Evolutionary conservation across 208 protist species (phyloP), one percentile per base, ranked within the genome.

Genomic region (Wallacemonas collosoma): DNA sequence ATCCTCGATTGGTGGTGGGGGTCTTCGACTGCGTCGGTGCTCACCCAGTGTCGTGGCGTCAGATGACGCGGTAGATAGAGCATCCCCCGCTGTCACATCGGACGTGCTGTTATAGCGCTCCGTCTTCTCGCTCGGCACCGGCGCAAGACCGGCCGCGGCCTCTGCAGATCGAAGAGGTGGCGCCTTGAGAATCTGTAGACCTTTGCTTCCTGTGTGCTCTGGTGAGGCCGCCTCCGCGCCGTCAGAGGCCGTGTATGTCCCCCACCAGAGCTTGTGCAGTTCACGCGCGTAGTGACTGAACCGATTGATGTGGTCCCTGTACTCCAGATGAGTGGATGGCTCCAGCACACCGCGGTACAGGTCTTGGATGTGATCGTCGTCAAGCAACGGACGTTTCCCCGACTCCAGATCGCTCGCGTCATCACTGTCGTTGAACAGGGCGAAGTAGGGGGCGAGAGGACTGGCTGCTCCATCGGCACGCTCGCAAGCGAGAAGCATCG

Each of bases 331-430:
- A 2, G 80, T 81, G 43, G 41, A 36, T 2, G 88, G 85, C 8
- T 90, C 85, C 47, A 93, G 73, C 63, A 93, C 88, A 43, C 77
- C 82, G 2, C 26, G 66, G 75, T 93, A 85, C 62, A 90, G 36
- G 44, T 83, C 88, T 56, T 76, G 65, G 54, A 93, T 84, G 55
- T 70, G 55, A 38, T 90, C 88, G 53, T 93, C 85, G 41, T 93
- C 79, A n/a, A 93, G 77, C 36, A 81, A 71, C 45, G 71, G 56
- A 48, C 7, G 67, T 43, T 8, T 36, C 26, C 35, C 63, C 47
- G 8, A 14, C 44, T 6, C 11, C 17, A 41, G 9, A 45, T 48
- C 61, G 17, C 38, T 51, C 17, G 68, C 12, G n/a, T 41, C 40
- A 40, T 53, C 48, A 17, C 17, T 35, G 47, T 65, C 56, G 50